Percentiles rank a stretch among this genome's conserved stretches.
Conservation (phyloP, 768 basidiomycete genomes). For the Daedaleopsis sinensis region DNA sequence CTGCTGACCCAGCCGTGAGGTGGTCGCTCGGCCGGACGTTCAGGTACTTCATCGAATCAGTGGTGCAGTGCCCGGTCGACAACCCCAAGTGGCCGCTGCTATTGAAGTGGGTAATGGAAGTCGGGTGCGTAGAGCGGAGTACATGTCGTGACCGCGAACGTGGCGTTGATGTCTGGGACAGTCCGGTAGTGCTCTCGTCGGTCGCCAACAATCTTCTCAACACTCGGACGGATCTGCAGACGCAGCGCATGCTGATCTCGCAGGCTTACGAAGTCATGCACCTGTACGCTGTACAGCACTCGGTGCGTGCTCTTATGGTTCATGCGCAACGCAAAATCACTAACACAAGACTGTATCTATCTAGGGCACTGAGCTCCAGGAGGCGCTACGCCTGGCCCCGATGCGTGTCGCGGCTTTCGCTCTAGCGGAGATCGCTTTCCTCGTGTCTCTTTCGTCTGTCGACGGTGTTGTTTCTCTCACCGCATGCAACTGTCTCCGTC, state of each 20-base stretch:
- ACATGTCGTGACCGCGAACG: neutral
- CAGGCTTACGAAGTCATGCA: slow-evolving; percentile 63
- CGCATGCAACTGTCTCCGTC: slow-evolving; percentile 69
- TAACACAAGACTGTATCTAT: neutral
- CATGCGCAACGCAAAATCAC: neutral
- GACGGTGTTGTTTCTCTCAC: slow-evolving; percentile 67
- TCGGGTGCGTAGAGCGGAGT: slow-evolving; percentile 44
- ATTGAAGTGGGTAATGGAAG: slow-evolving; percentile 45
- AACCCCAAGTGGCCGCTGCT: slow-evolving; percentile 44
- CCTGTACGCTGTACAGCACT: slow-evolving; percentile 38
- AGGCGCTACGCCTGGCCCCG: slow-evolving; percentile 51
- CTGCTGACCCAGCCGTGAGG: slow-evolving; percentile 67
- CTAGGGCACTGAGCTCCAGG: slow-evolving; percentile 40
- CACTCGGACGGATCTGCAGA: slow-evolving; percentile 59
- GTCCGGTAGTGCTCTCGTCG: slow-evolving; percentile 42
- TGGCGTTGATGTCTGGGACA: slow-evolving; percentile 1
- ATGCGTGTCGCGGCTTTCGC: slow-evolving; percentile 65
- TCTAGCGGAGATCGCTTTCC: slow-evolving; percentile 71
- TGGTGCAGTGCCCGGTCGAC: slow-evolving; percentile 45
- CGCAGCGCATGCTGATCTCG: slow-evolving; percentile 71
- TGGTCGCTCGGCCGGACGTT: slow-evolving; percentile 58
- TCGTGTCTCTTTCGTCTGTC: slow-evolving; percentile 71
- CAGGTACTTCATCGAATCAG: slow-evolving; percentile 44
- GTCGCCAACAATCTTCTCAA: slow-evolving; percentile 60
- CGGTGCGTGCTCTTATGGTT: neutral